Evolutionary conservation across 2,329 filamentous ascomycete genomes (phyloP).

Genomic region (Aureobasidium sp.): DNA sequence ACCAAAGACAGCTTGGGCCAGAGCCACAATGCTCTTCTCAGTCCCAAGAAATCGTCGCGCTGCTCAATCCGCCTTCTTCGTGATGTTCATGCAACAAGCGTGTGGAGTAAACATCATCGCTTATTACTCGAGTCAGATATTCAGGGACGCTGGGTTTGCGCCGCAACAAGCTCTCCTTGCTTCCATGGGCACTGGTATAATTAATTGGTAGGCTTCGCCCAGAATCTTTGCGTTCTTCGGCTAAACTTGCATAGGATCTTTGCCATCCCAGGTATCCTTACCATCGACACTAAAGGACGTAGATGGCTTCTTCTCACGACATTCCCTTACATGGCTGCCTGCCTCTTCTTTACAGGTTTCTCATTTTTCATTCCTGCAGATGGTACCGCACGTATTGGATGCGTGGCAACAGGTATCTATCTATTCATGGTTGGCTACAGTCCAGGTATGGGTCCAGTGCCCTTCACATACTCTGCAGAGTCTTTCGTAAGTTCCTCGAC

Average conservation of each 20-base stretch:
- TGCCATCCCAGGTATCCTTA: conserved; percentile 44
- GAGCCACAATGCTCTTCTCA: conserved; percentile 36
- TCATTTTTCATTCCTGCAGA: conserved; percentile 45
- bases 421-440: conserved; percentile 59
- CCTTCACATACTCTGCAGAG: conserved; percentile 50
- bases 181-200: conserved; percentile 35
- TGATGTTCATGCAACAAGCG: conserved; percentile 21
- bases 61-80: conserved; percentile 33
- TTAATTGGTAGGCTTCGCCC: conserved; percentile 32
- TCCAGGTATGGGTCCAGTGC: conserved; percentile 48
- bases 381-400: conserved; percentile 34
- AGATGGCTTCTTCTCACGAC: conserved; percentile 49
- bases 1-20: conserved; percentile 20
- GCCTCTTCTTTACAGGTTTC: conserved; percentile 54
- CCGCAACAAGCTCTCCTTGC: conserved; percentile 32
- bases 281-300: conserved; percentile 50
- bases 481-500: conserved; percentile 26
- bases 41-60: conserved; percentile 37
- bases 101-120: conserved; percentile 34
- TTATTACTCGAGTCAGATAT: conserved; percentile 36
- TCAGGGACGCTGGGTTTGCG: conserved; percentile 31
- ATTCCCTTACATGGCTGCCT: conserved; percentile 50
- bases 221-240: too few species aligned
- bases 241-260: conserved; percentile 30
- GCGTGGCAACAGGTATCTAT: conserved; percentile 43